Conservation (phyloP, 352 stramenopile species). For the Phytophthora ohioensis region DNA sequence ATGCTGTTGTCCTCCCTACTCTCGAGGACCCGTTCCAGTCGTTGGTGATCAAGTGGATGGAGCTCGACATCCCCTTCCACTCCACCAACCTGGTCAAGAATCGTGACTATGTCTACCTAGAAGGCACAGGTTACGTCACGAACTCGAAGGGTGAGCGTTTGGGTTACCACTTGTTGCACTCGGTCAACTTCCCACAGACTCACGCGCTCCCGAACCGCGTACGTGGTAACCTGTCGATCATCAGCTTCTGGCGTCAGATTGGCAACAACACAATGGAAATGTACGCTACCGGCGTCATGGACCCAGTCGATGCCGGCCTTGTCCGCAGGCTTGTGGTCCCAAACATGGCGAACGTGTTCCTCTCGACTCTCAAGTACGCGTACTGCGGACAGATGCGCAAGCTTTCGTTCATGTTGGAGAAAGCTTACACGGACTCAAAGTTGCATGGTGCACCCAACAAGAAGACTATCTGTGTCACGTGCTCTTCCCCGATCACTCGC, state of each 20-base stretch:
- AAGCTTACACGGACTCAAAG: constrained; percentile 30
- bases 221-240: constrained; percentile 17
- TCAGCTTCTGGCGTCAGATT: constrained; percentile 19
- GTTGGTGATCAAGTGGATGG: constrained; percentile 44
- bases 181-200: constrained; percentile 29
- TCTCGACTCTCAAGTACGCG: constrained; percentile 14
- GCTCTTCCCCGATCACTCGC: constrained; percentile 29
- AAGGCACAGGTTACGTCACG: constrained; percentile 29
- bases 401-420: constrained; percentile 19
- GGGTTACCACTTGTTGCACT: constrained; percentile 30
- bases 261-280: constrained; percentile 9
- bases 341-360: constrained; percentile 19
- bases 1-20: background rate
- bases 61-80: constrained; percentile 34
- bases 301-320: constrained; percentile 6
- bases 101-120: constrained; percentile 35
- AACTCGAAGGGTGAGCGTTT: constrained; percentile 8
- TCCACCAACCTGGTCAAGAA: constrained; percentile 26
- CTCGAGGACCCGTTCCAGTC: constrained; percentile 35
- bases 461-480: constrained; percentile 32
- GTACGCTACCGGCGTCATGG: constrained; percentile 20
- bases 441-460: constrained; percentile 26
- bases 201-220: constrained; percentile 18
- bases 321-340: constrained; percentile 15
- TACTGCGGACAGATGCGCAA: constrained; percentile 25